Evolutionary conservation across 306 rosid genomes (phyloP).

Genomic region (Comarum palustre): DNA sequence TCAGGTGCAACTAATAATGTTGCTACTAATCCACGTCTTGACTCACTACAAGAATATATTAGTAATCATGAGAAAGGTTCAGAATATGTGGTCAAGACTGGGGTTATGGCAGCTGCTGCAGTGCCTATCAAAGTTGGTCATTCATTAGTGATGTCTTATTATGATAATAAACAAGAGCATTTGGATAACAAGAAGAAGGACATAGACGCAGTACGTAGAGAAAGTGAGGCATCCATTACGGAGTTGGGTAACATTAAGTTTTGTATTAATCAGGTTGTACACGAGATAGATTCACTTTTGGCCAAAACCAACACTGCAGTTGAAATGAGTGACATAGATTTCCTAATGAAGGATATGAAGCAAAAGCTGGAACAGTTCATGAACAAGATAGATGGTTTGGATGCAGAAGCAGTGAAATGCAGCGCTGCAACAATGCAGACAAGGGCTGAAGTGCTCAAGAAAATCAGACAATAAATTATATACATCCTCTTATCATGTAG

Average conservation of each 20-base stretch:
- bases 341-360: neutral
- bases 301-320: neutral
- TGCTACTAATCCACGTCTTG: neutral
- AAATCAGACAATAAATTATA: neutral
- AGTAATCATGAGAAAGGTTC: neutral
- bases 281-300: neutral
- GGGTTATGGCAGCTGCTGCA: neutral
- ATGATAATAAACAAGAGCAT: neutral
- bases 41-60: neutral
- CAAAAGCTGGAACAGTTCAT: neutral
- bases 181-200: neutral
- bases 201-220: neutral
- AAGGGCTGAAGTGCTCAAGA: neutral
- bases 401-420: neutral
- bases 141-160: neutral
- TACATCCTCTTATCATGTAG: too few relatives aligned
- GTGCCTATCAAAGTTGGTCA: neutral
- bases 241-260: neutral
- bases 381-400: neutral
- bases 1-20: neutral
- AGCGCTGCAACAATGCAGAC: neutral
- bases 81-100: neutral
- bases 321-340: neutral
- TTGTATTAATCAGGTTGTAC: neutral
- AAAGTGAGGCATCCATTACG: neutral